Evolutionary conservation across 2,329 filamentous ascomycete species (phyloP).

Genomic region (Beauveria scarabaeidicola): DNA sequence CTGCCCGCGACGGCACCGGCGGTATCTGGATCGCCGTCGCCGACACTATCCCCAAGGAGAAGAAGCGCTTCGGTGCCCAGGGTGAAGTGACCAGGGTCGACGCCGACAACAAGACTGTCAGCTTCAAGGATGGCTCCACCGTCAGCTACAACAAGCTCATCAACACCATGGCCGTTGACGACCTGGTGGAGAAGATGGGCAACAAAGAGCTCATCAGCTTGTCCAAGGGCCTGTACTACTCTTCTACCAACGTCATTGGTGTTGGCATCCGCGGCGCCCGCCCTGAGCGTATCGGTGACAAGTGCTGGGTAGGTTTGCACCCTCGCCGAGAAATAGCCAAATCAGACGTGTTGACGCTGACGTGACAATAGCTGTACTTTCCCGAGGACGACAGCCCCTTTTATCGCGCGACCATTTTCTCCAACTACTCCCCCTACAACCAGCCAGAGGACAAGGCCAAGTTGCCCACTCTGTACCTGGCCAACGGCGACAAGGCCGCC

Average conservation of each 20-base stretch:
- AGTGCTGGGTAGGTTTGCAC: slow-evolving; percentile 72
- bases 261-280: slow-evolving; percentile 87
- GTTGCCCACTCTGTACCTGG: slow-evolving; percentile 78
- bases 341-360: slow-evolving; percentile 22
- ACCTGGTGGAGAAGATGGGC: slow-evolving; percentile 77
- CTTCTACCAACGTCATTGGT: slow-evolving; percentile 92
- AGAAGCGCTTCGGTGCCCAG: slow-evolving; percentile 80
- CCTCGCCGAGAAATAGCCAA: background rate
- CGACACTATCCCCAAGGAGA: slow-evolving; percentile 84
- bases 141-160: slow-evolving; percentile 85
- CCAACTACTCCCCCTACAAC: slow-evolving; percentile 99
- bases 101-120: slow-evolving; percentile 74
- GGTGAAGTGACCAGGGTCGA: slow-evolving; percentile 82
- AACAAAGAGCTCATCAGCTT: slow-evolving; percentile 75
- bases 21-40: slow-evolving; percentile 98
- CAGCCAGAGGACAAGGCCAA: slow-evolving; percentile 77
- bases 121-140: slow-evolving; percentile 74
- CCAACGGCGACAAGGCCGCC: slow-evolving; percentile 72
- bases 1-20: slow-evolving; percentile 87
- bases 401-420: slow-evolving; percentile 99
- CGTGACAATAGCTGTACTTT: slow-evolving; percentile 69
- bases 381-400: slow-evolving; percentile 98
- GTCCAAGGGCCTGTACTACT: slow-evolving; percentile 92
- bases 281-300: slow-evolving; percentile 94
- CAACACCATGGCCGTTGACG: slow-evolving; percentile 93